phyloP scores from a whole-genome alignment of 371 early-diverging fungal genomes.

The Quaeritorhiza haematococci region DNA sequence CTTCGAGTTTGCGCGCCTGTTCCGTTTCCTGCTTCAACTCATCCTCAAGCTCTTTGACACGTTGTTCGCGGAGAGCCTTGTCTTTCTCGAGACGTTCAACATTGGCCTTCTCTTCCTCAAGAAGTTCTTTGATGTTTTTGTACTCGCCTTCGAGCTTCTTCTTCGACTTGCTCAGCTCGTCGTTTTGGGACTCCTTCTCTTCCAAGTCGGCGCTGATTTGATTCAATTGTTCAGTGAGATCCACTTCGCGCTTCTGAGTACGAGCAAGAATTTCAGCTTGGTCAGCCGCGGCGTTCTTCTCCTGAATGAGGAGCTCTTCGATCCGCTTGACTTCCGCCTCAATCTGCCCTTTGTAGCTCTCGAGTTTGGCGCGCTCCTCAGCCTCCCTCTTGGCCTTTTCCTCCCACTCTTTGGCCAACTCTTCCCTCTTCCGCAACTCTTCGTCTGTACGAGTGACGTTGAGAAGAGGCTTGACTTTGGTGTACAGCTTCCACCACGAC shows the following conservation, averaged over 20 bases:
- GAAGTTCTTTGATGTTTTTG: constrained; percentile 38
- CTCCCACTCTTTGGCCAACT: constrained; percentile 51
- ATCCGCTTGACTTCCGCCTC: constrained; percentile 61
- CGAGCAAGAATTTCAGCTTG: constrained; percentile 75
- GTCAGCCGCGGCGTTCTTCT: constrained; percentile 67
- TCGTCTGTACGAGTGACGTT: constrained; percentile 78
- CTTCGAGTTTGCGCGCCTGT: constrained; percentile 41
- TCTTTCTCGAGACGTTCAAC: constrained; percentile 63
- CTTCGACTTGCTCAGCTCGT: constrained; percentile 46
- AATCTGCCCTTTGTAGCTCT: constrained; percentile 43
- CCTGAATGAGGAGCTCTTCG: constrained; percentile 63
- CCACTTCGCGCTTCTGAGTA: constrained; percentile 63
- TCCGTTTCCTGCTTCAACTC: constrained; percentile 41
- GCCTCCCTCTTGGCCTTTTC: constrained; percentile 50
- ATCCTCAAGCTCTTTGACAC: constrained; percentile 49
- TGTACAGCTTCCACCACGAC: constrained; percentile 96
- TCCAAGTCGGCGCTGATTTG: constrained; percentile 59
- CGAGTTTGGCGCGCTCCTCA: constrained; percentile 46
- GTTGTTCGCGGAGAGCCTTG: constrained; percentile 43
- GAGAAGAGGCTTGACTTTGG: constrained; percentile 94
- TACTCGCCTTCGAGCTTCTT: constrained; percentile 42
- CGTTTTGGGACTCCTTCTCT: constrained; percentile 57
- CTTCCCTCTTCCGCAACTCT: constrained; percentile 64
- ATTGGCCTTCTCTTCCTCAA: constrained; percentile 38
- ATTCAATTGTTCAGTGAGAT: constrained; percentile 61